Evolutionary conservation across 768 basidiomycete species (phyloP).

Genomic region (Tricholoma saponaceum): DNA sequence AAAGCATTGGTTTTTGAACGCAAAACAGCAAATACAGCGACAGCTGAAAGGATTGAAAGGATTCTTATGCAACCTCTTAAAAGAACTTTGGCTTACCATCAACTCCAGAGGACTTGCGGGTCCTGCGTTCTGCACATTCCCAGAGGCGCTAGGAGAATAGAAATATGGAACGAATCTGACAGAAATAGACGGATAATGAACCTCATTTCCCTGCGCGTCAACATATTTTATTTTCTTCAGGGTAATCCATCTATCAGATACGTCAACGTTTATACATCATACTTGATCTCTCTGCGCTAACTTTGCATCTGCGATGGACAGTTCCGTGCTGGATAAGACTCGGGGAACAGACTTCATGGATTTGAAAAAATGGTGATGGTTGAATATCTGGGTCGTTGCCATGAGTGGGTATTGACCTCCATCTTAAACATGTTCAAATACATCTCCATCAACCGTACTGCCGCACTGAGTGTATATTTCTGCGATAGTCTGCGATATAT

Average conservation of each 20-base stretch:
- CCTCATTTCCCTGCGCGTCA: constrained; percentile 76
- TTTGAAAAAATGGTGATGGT: too few species aligned
- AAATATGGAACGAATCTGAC: constrained; percentile 1
- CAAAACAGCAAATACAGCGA: constrained; percentile 80
- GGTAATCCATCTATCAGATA: constrained; percentile 67
- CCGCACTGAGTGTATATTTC: too few species aligned
- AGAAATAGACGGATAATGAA: constrained; percentile 24
- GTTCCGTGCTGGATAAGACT: constrained; percentile 48
- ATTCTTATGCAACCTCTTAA: too few species aligned
- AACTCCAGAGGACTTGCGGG: constrained; percentile 68
- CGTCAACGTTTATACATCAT: neutral
- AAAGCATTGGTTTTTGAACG: constrained; percentile 71
- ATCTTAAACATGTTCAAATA: too few species aligned
- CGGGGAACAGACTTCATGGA: constrained; percentile 27
- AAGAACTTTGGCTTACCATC: constrained; percentile 57
- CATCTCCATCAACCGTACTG: too few species aligned
- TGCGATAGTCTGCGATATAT: too few species aligned
- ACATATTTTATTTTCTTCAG: constrained; percentile 78
- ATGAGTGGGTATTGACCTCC: too few species aligned
- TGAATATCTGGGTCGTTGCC: too few species aligned
- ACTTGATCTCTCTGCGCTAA: constrained; percentile 21
- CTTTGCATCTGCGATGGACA: constrained; percentile 58
- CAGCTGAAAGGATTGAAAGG: constrained; percentile 43
- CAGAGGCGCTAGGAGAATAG: constrained; percentile 58
- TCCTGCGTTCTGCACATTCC: constrained; percentile 87